Percentiles rank a stretch among this genome's conserved stretches.
Evolutionary conservation across 1,284 basidiomycete species (phyloP).

Genomic region (Exobasidium rhododendri): DNA sequence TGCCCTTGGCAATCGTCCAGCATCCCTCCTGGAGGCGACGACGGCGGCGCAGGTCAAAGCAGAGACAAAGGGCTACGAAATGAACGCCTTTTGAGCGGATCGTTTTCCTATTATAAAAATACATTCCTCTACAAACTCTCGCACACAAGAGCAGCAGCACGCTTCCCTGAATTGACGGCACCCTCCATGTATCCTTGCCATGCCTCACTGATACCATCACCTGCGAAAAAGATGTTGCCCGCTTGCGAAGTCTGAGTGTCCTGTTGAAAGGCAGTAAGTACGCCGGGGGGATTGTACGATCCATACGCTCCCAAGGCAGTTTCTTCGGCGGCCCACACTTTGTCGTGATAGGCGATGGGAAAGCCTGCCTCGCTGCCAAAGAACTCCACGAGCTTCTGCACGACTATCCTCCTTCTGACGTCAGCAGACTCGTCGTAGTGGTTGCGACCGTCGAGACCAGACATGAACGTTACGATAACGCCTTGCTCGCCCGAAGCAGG

Average conservation of each 20-base stretch:
- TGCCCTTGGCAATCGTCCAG: too few relatives aligned
- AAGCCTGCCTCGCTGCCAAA: conserved; percentile 10
- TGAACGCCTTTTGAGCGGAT: too few relatives aligned
- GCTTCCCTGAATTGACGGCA: conserved; percentile 12
- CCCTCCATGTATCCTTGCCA: conserved; percentile 20
- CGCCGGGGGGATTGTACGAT: background rate
- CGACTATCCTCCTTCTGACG: background rate
- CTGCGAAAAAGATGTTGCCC: conserved; percentile 18
- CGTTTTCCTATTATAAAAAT: too few relatives aligned
- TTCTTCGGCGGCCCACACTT: conserved; percentile 17
- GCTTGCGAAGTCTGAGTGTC: background rate
- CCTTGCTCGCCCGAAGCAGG: conserved; percentile 22
- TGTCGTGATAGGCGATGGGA: background rate
- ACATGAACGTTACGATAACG: conserved; percentile 26
- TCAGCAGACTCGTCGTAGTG: background rate
- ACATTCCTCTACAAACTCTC: too few relatives aligned
- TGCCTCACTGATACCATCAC: conserved; percentile 16
- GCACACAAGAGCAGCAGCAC: too few relatives aligned
- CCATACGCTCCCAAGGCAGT: conserved; percentile 14
- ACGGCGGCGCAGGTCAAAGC: too few relatives aligned
- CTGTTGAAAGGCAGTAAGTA: background rate
- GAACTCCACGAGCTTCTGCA: conserved; percentile 13
- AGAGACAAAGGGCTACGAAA: too few relatives aligned
- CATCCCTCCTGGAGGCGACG: too few relatives aligned
- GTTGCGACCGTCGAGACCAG: background rate